phyloP scores from a whole-genome alignment of 1,139 yeast genomes.

The Taphrina flavorubra region DNA sequence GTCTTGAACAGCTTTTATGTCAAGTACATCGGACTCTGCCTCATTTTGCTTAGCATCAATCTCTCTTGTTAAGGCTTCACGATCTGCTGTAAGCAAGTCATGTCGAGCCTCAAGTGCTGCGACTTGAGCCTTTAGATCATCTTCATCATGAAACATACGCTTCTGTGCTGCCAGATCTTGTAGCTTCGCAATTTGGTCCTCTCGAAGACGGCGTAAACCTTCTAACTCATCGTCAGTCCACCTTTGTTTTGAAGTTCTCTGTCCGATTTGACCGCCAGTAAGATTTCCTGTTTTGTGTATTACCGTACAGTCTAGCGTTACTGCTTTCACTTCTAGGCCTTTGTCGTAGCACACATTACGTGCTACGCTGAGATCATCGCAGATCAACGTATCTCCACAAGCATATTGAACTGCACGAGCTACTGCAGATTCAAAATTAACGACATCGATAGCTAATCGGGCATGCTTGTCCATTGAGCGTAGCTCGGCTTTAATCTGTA shows the following conservation, averaged over 20 bases:
- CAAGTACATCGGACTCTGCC: not conserved
- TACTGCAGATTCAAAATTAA: constrained; percentile 69
- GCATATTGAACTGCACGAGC: constrained; percentile 83
- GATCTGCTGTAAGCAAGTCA: constrained; percentile 60
- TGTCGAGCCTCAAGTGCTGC: constrained; percentile 61
- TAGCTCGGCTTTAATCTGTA: constrained; percentile 62
- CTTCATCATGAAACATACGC: constrained; percentile 65
- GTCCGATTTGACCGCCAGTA: constrained; percentile 73
- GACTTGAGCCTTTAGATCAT: constrained; percentile 63
- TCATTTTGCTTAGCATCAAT: constrained; percentile 49
- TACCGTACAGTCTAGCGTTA: constrained; percentile 81
- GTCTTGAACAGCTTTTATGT: not conserved
- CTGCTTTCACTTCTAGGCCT: constrained; percentile 68
- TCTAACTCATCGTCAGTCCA: constrained; percentile 82
- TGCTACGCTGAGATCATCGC: constrained; percentile 73
- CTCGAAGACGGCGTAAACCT: constrained; percentile 63
- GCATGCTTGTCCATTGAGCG: constrained; percentile 64
- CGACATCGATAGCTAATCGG: constrained; percentile 68
- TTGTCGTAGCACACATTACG: constrained; percentile 73
- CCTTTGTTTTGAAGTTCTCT: constrained; percentile 50
- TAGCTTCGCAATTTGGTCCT: constrained; percentile 63
- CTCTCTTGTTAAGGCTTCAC: constrained; percentile 46
- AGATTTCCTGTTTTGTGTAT: constrained; percentile 85
- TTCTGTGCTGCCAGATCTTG: constrained; percentile 58
- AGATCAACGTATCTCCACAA: constrained; percentile 81